Conservation (phyloP, 768 basidiomycete genomes). For the Auricularia cornea region DNA sequence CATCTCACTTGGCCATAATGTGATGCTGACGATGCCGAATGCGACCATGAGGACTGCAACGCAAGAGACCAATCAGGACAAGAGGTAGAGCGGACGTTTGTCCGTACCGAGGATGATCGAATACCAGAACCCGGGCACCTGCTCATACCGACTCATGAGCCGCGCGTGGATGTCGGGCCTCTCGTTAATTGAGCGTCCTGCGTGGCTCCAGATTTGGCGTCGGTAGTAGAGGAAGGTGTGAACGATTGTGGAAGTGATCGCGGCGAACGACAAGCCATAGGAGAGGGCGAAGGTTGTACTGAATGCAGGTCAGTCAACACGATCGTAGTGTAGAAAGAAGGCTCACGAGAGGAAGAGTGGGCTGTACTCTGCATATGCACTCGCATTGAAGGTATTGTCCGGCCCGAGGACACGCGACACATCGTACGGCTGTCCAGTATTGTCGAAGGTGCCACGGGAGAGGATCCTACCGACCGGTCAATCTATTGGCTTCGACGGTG, state of each 20-base stretch:
- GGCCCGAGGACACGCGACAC: conserved; percentile 14
- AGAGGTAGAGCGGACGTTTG: neutral
- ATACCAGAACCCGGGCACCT: conserved; percentile 61
- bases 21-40: conserved; percentile 18
- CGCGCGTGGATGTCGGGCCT: conserved; percentile 19
- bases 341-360: conserved; percentile 57
- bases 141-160: conserved; percentile 11
- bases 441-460: too few species aligned
- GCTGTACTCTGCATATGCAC: conserved; percentile 68
- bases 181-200: conserved; percentile 13
- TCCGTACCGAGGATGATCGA: conserved; percentile 6
- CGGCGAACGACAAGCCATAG: conserved; percentile 35
- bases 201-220: conserved; percentile 3
- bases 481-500: too few species aligned
- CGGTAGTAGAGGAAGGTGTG: conserved; percentile 13
- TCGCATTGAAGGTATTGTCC: conserved; percentile 37
- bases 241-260: conserved; percentile 15
- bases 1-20: conserved; percentile 17
- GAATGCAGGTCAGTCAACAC: neutral
- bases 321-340: neutral
- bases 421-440: conserved; percentile 14
- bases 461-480: conserved; percentile 17
- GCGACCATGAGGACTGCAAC: conserved; percentile 4
- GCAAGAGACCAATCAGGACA: too few species aligned
- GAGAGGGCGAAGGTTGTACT: conserved; percentile 44